A percentile compares a stretch with the other conserved stretches of the same genome.
These are phyloP conservation scores for Ogataea paraovalis DNA, from an alignment of 805 yeast species.

Conservation along the genomic window DNA sequence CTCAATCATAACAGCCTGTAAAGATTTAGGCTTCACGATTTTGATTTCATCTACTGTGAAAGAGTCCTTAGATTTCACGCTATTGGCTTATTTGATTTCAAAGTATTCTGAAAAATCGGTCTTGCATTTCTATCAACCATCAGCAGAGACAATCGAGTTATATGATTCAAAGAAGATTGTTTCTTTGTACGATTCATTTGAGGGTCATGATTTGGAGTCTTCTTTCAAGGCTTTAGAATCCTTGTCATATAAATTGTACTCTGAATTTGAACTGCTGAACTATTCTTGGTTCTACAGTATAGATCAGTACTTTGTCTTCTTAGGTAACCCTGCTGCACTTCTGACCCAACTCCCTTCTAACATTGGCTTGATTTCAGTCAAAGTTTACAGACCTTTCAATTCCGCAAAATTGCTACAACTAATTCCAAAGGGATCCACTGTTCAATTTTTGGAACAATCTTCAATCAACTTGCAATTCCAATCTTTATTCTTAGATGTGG, in stretches of 20 bases:
- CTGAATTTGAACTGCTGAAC: constrained; percentile 37
- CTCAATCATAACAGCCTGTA: constrained; percentile 63
- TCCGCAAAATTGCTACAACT: constrained; percentile 43
- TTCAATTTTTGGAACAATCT: constrained; percentile 69
- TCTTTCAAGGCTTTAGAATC: constrained; percentile 31
- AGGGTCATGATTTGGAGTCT: constrained; percentile 28
- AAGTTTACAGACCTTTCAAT: constrained; percentile 72
- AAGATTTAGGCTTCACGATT: constrained; percentile 62
- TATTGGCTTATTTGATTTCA: constrained; percentile 58
- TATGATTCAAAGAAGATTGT: constrained; percentile 5
- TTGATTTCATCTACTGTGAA: constrained; percentile 60
- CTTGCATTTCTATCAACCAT: constrained; percentile 58
- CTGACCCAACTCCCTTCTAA: constrained; percentile 10
- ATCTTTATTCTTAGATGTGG: constrained; percentile 64
- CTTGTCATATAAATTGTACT: constrained; percentile 27
- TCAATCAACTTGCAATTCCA: constrained; percentile 33
- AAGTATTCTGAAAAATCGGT: constrained; percentile 49
- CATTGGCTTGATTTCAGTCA: constrained; percentile 51
- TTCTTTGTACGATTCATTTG: constrained; percentile 15
- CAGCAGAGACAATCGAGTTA: constrained; percentile 7
- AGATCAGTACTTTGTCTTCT: constrained; percentile 48
- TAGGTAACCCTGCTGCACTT: constrained; percentile 48
- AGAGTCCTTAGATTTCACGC: constrained; percentile 52
- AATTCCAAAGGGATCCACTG: constrained; percentile 48
- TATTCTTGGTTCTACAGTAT: constrained; percentile 23